Conservation (phyloP, 75 land plant species). For the Pinus albicaulis region DNA sequence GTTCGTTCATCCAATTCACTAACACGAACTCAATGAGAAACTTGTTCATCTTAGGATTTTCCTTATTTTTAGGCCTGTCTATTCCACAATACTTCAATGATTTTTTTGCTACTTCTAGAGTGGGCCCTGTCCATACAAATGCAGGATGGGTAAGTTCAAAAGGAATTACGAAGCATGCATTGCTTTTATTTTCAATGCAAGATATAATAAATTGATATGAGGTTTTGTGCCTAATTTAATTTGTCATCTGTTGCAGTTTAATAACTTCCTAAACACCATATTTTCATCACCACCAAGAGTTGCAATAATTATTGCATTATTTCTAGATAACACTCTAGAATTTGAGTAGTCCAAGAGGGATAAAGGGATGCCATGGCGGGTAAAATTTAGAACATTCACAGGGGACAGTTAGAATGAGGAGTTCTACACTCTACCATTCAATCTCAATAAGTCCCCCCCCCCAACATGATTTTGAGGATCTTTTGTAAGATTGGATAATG, state of each 20-base stretch:
- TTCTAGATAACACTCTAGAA: conserved; percentile 83
- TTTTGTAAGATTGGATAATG: neutral
- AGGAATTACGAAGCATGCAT: neutral
- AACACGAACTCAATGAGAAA: conserved; percentile 93
- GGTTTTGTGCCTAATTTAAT: neutral
- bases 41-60: conserved; percentile 76
- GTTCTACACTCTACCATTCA: conserved; percentile 83
- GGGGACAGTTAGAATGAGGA: conserved; percentile 90
- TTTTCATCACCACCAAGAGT: conserved; percentile 82
- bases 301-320: conserved; percentile 66
- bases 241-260: conserved; percentile 55
- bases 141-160: conserved; percentile 81
- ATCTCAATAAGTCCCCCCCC: conserved; percentile 84
- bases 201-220: neutral
- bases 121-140: conserved; percentile 80
- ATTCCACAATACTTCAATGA: conserved; percentile 84
- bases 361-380: conserved; percentile 95
- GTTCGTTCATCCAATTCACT: too few species aligned
- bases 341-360: conserved; percentile 78
- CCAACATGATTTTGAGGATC: conserved; percentile 34
- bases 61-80: conserved; percentile 85
- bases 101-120: conserved; percentile 35
- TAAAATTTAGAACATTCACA: conserved; percentile 87
- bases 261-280: conserved; percentile 75
- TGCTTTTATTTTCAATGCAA: neutral